Evolutionary conservation across 148 eudicot genomes (phyloP).

Genomic region (Rhododendron kiyosumense): DNA sequence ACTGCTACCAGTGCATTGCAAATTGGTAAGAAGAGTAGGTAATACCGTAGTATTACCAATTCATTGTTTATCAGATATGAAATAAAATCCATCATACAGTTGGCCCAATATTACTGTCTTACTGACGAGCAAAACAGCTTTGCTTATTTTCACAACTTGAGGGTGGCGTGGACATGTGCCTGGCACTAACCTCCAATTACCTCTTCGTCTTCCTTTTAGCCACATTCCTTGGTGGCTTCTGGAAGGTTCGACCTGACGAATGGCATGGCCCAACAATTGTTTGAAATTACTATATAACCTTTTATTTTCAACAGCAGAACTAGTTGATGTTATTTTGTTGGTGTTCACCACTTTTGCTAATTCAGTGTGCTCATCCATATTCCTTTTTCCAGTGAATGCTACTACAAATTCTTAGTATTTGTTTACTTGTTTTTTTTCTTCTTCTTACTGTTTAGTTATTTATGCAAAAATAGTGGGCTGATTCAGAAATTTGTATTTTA

Average conservation of each 20-base stretch:
- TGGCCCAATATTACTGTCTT: not conserved
- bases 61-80: not conserved
- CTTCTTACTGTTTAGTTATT: not conserved
- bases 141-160: not conserved
- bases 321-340: not conserved
- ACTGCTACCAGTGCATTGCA: slow-evolving; percentile 45
- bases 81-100: not conserved
- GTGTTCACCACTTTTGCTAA: not conserved
- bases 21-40: slow-evolving; percentile 46
- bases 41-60: not conserved
- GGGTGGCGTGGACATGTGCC: not conserved
- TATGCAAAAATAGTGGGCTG: not conserved
- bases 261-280: not conserved
- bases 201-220: not conserved
- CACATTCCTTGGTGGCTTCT: not conserved
- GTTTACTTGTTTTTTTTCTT: not conserved
- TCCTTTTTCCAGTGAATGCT: not conserved
- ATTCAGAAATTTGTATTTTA: not conserved
- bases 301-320: not conserved
- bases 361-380: not conserved
- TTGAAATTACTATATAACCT: not conserved
- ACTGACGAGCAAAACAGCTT: not conserved
- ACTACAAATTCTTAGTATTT: not conserved
- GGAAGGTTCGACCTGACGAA: not conserved
- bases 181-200: not conserved